Percentiles rank a stretch among this genome's conserved stretches.
These are phyloP conservation scores for Tricharina praecox DNA, from an alignment of 495 filamentous ascomycete genomes.

Conservation along the genomic window DNA sequence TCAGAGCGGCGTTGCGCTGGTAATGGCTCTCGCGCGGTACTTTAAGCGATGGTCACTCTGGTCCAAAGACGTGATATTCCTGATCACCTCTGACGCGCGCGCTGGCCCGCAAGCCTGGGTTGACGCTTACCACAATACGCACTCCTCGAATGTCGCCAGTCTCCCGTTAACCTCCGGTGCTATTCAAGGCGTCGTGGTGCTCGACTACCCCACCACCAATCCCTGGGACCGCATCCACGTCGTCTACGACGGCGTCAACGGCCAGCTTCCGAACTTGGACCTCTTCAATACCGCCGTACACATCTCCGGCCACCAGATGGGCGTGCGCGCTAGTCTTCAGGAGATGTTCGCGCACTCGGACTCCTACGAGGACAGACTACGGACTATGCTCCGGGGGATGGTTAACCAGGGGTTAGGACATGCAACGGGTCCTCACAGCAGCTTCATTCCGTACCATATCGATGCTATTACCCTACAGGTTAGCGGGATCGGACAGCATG, in stretches of 20 bases:
- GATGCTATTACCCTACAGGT: constrained; percentile 88
- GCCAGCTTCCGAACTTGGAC: constrained; percentile 86
- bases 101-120: constrained; percentile 93
- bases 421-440: constrained; percentile 80
- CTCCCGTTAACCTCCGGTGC: constrained; percentile 82
- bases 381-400: constrained; percentile 88
- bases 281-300: constrained; percentile 84
- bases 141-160: constrained; percentile 48
- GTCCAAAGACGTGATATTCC: constrained; percentile 95
- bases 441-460: constrained; percentile 94
- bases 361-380: constrained; percentile 62
- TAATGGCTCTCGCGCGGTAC: constrained; percentile 74
- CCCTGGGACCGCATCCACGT: constrained; percentile 77
- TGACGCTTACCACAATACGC: constrained; percentile 86
- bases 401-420: constrained; percentile 76
- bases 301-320: constrained; percentile 84
- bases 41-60: constrained; percentile 92
- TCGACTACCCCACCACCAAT: constrained; percentile 79
- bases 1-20: constrained; percentile 67
- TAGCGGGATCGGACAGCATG: constrained; percentile 81
- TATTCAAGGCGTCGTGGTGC: constrained; percentile 75
- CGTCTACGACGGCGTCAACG: constrained; percentile 90
- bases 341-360: constrained; percentile 74
- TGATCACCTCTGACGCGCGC: constrained; percentile 74
- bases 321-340: constrained; percentile 63